Conservation (phyloP, 169 alveolate genomes). For the Theileria annulata region DNA sequence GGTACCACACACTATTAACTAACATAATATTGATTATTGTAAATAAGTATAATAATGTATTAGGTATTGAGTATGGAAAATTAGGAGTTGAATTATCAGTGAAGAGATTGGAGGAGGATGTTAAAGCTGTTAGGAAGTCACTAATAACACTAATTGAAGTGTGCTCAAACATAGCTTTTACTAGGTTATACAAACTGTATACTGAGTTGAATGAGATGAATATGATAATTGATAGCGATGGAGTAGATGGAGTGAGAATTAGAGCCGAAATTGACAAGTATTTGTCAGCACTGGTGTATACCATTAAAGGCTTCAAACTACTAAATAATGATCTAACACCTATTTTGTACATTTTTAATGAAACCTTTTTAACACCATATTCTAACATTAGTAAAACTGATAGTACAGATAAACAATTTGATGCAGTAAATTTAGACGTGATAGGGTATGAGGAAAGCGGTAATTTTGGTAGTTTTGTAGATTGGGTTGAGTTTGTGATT, state of each 20-base stretch:
- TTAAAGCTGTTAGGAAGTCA: neutral
- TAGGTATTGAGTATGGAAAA: neutral
- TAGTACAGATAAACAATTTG: no score
- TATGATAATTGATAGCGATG: neutral
- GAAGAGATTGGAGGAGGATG: neutral
- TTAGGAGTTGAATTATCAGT: neutral
- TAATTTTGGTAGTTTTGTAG: conserved; percentile 34
- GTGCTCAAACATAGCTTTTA: conserved; percentile 32
- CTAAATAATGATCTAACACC: neutral
- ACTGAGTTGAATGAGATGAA: conserved; percentile 12
- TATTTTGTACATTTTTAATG: conserved; percentile 5
- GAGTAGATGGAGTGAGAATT: neutral
- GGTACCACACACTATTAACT: neutral
- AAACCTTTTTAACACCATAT: conserved; percentile 7
- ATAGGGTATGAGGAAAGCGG: conserved; percentile 31
- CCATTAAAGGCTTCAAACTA: conserved; percentile 44
- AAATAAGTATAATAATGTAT: no score
- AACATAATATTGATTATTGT: no score
- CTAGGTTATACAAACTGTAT: conserved; percentile 23
- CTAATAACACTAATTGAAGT: conserved; percentile 14
- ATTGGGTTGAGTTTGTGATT: conserved; percentile 7
- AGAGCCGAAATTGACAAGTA: conserved; percentile 19
- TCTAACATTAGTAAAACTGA: no score
- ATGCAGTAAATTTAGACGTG: no score
- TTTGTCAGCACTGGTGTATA: conserved; percentile 46